These are phyloP conservation scores for Hanseniaspora guilliermondii DNA, from an alignment of 805 yeast species.

Conservation along the genomic window DNA sequence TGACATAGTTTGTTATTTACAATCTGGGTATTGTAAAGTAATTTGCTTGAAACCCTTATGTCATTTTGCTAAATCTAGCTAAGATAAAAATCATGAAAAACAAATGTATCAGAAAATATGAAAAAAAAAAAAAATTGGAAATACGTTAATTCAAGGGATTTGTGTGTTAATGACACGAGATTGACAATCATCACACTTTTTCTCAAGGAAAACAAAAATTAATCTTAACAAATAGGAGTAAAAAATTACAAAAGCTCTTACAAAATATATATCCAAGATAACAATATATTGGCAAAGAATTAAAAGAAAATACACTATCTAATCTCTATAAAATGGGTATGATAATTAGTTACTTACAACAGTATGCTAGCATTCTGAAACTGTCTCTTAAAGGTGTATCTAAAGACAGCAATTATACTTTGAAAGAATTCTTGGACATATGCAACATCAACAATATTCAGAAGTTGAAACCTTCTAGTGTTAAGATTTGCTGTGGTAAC, in stretches of 20 bases:
- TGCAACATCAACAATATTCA: conserved; percentile 3
- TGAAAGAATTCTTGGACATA: conserved; percentile 3
- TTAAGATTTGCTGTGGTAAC: conserved; percentile 39
- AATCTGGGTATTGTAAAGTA: neutral
- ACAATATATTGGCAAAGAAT: too few relatives aligned
- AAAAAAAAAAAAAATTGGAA: neutral
- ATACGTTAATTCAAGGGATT: too few relatives aligned
- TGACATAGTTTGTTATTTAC: conserved; percentile 30
- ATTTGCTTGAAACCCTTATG: too few relatives aligned
- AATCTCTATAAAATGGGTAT: neutral
- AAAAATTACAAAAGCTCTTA: neutral
- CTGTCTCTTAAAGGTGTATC: neutral
- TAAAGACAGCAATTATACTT: neutral
- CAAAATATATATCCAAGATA: neutral
- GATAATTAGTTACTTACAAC: neutral
- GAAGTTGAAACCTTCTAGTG: neutral
- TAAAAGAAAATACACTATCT: neutral
- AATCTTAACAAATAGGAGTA: too few relatives aligned
- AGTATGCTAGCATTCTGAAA: neutral
- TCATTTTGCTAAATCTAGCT: too few relatives aligned
- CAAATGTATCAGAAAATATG: too few relatives aligned
- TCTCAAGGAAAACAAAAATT: too few relatives aligned
- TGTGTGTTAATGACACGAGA: too few relatives aligned
- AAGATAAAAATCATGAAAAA: too few relatives aligned
- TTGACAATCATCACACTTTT: too few relatives aligned